phyloP scores from a whole-genome alignment of 2,329 filamentous ascomycete species.

The Trichophyton verrucosum region DNA sequence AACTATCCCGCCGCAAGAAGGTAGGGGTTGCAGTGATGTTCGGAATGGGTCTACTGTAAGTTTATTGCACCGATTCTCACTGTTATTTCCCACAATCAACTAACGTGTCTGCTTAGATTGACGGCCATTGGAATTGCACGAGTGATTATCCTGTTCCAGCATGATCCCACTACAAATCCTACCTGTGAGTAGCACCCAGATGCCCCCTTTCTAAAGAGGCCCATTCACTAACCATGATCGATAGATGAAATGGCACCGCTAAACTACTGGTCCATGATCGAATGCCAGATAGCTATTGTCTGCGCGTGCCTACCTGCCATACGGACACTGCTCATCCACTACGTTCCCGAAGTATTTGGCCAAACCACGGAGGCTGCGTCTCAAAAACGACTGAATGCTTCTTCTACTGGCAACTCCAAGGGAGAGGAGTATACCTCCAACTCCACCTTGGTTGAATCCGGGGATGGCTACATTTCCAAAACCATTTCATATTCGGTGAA shows the following conservation, averaged over 20 bases:
- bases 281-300: slow-evolving; percentile 7
- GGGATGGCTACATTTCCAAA: not conserved
- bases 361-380: not conserved
- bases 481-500: not conserved
- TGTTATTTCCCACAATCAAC: not conserved
- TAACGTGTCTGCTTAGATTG: not conserved
- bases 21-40: slow-evolving; percentile 7
- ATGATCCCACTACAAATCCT: not conserved
- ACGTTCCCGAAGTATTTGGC: not conserved
- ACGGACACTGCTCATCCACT: slow-evolving; percentile 3
- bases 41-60: slow-evolving; percentile 2
- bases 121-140: not conserved
- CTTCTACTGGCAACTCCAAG: not conserved
- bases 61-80: not conserved
- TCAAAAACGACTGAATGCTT: not conserved
- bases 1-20: slow-evolving; percentile 13
- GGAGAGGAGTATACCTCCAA: not conserved
- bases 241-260: slow-evolving; percentile 4
- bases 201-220: not conserved
- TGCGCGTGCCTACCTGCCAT: slow-evolving; percentile 8
- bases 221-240: not conserved
- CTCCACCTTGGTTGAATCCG: not conserved
- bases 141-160: not conserved
- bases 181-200: not conserved
- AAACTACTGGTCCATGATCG: slow-evolving; percentile 9